Base-by-base conservation (phyloP, 208 protist genomes). In the Naegleria gruberi region DNA sequence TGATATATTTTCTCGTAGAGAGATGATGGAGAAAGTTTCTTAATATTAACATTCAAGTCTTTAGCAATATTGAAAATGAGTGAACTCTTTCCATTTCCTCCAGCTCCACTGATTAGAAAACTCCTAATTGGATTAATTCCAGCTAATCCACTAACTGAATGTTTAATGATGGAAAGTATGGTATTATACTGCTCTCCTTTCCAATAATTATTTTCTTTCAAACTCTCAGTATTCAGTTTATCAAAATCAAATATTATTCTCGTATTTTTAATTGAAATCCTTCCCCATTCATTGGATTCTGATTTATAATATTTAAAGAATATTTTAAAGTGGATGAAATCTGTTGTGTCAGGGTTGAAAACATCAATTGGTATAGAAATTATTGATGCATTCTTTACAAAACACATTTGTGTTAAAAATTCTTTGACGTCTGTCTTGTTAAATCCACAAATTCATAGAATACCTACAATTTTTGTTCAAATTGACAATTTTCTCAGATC, bases 51-150 rank as follows among this genome's bases (percentile, higher is more conserved):
- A 55, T 41, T 40, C 17, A 87, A 23, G 12, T 41, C n/a, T 30
- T 87, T 46, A 6, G 83, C 41, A 23, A 87, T 87, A n/a, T n/a
- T 4, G 40, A 44, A 41, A 87, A 87, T 37, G 1, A 55, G 8
- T 10, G 7, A 40, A 19, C 26, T 40, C 12, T 87, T 87, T 12
- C 83, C 83, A 55, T 44, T 40, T 41, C 83, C 83, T 34, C 44
- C 26, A 41, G 83, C n/a, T 37, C 83, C 83, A 87, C 55, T 37
- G 5, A 87, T 34, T 42, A 87, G 30, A 87, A 87, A 87, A 55
- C 43, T 55, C 8, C n/a, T 46, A 8, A 37, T 37, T 5, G 30
- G 8, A n/a, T 77, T 26, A 17, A 51, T 12, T 51, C 46, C 12
- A 8, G 17, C 0, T 19, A 4, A 3, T 30, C 30, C 30, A 8